phyloP scores from a whole-genome alignment of 768 basidiomycete genomes.

The Boletus rex-veris region DNA sequence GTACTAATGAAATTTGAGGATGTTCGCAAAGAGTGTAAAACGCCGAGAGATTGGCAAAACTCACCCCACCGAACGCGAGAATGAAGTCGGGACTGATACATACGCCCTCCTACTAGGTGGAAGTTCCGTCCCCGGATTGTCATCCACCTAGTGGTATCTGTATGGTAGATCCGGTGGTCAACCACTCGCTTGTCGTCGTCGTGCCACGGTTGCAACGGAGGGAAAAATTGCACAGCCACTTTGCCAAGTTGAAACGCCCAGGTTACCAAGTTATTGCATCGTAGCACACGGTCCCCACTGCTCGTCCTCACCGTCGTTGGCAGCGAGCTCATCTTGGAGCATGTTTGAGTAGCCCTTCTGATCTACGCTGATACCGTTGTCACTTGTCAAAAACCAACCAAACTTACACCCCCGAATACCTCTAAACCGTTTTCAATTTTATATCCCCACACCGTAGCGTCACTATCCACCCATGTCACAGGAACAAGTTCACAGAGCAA shows the following conservation, averaged over 20 bases:
- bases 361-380: background rate
- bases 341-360: conserved; percentile 12
- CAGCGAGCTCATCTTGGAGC: conserved; percentile 15
- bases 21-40: no score
- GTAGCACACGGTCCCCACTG: no score
- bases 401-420: background rate
- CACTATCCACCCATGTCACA: conserved; percentile 25
- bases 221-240: conserved; percentile 19
- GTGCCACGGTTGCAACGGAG: no score
- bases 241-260: background rate
- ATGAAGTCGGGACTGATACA: no score
- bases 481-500: conserved; percentile 19
- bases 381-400: background rate
- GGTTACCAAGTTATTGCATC: background rate
- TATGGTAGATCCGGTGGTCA: no score
- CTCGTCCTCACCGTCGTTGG: background rate
- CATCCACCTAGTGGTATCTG: no score
- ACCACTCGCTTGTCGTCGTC: background rate
- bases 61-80: no score
- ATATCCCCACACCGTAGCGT: background rate
- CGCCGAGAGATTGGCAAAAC: no score
- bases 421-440: background rate
- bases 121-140: no score
- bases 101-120: no score
- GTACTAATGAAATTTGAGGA: no score